These are phyloP conservation scores for Collybia mongolica DNA, from an alignment of 768 basidiomycete species.

Conservation along the genomic window DNA sequence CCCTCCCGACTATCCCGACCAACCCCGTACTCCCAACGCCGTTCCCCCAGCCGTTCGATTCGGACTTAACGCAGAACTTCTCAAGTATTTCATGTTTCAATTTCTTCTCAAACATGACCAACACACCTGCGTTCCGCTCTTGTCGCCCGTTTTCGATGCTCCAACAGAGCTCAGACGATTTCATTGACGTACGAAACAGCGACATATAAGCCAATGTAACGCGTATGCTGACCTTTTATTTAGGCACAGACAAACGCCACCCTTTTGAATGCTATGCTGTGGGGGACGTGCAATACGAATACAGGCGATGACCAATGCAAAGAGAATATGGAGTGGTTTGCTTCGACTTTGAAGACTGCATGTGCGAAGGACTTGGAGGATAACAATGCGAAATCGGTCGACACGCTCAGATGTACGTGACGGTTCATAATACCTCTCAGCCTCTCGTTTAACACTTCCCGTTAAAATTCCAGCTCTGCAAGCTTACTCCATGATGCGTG, in stretches of 20 bases:
- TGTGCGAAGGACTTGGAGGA: conserved; percentile 59
- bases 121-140: conserved; percentile 53
- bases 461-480: conserved; percentile 45
- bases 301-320: conserved; percentile 47
- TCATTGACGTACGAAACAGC: conserved; percentile 46
- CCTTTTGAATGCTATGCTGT: conserved; percentile 64
- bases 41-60: conserved; percentile 76
- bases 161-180: conserved; percentile 49
- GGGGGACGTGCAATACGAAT: conserved; percentile 79
- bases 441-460: not conserved
- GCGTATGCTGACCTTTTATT: not conserved
- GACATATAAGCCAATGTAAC: too few relatives aligned
- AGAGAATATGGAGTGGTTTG: conserved; percentile 69
- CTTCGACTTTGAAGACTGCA: conserved; percentile 38
- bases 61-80: conserved; percentile 62
- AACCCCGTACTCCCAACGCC: conserved; percentile 59
- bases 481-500: conserved; percentile 61
- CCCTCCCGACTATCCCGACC: conserved; percentile 41
- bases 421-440: not conserved
- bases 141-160: conserved; percentile 79
- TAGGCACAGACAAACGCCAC: conserved; percentile 67
- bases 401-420: conserved; percentile 54
- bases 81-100: conserved; percentile 60
- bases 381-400: conserved; percentile 48
- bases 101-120: conserved; percentile 80